Evolutionary conservation across 2,329 filamentous ascomycete genomes (phyloP).

Genomic region (Paracoccidioides brasiliensis): DNA sequence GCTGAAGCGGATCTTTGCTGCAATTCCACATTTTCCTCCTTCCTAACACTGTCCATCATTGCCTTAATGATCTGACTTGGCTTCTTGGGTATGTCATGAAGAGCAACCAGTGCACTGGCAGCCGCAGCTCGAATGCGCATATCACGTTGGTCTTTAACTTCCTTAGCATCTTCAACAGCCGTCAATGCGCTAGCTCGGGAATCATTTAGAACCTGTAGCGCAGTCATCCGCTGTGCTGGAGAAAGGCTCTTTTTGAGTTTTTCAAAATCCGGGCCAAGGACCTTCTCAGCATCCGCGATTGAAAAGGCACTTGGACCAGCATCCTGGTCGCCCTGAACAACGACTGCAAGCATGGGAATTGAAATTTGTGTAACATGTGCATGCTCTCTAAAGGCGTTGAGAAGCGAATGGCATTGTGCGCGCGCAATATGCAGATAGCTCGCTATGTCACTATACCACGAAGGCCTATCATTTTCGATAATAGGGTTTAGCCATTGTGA

Average conservation of each 20-base stretch:
- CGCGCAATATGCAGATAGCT: constrained; percentile 81
- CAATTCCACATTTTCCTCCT: constrained; percentile 78
- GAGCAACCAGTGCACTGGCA: constrained; percentile 76
- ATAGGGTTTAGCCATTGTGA: constrained; percentile 54
- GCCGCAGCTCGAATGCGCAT: constrained; percentile 74
- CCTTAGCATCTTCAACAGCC: constrained; percentile 67
- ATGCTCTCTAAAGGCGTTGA: constrained; percentile 84
- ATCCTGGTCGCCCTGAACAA: constrained; percentile 86
- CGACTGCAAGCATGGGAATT: constrained; percentile 69
- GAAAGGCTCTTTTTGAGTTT: constrained; percentile 78
- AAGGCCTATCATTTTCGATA: constrained; percentile 67
- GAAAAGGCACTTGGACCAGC: constrained; percentile 90
- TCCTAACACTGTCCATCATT: constrained; percentile 97
- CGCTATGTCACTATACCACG: constrained; percentile 77
- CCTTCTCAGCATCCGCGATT: constrained; percentile 73
- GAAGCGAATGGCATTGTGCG: constrained; percentile 77
- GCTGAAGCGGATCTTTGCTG: constrained; percentile 77
- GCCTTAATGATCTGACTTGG: constrained; percentile 85
- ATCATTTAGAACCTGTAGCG: constrained; percentile 64
- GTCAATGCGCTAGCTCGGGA: constrained; percentile 55
- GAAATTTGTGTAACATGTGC: constrained; percentile 65
- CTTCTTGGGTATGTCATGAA: constrained; percentile 81
- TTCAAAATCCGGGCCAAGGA: constrained; percentile 74
- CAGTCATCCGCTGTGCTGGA: constrained; percentile 74
- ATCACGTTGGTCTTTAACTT: constrained; percentile 69